Evolutionary conservation across 177 flowering plant genomes (phyloP).

Genomic region (Vitis hybrid): DNA sequence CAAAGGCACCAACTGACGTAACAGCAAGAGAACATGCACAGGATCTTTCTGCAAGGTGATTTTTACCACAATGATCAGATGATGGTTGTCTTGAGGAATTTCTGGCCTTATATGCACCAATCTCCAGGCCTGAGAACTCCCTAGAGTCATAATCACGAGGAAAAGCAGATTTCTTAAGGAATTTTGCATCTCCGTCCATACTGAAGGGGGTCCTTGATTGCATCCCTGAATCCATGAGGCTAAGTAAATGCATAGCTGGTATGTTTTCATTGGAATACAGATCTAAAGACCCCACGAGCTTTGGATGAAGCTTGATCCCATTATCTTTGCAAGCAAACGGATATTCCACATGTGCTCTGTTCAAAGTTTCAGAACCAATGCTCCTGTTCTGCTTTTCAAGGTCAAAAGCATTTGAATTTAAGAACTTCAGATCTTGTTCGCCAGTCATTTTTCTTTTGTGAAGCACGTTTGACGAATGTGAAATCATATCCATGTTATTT

Average conservation of each 20-base stretch:
- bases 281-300: slow-evolving; percentile 29
- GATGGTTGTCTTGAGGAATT: slow-evolving; percentile 20
- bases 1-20: slow-evolving; percentile 20
- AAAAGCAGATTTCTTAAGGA: slow-evolving; percentile 28
- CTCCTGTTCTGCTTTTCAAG: slow-evolving; percentile 24
- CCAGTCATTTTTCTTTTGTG: slow-evolving; percentile 28
- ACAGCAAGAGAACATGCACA: slow-evolving; percentile 24
- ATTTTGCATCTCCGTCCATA: slow-evolving; percentile 20
- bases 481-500: slow-evolving; percentile 14
- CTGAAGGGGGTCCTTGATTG: slow-evolving; percentile 26
- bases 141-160: slow-evolving; percentile 22
- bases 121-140: slow-evolving; percentile 23
- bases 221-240: slow-evolving; percentile 59
- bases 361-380: slow-evolving; percentile 15
- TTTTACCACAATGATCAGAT: slow-evolving; percentile 27
- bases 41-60: slow-evolving; percentile 15
- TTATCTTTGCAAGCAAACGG: slow-evolving; percentile 23
- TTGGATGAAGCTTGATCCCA: slow-evolving; percentile 22
- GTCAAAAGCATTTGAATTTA: slow-evolving; percentile 20
- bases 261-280: slow-evolving; percentile 56
- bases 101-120: slow-evolving; percentile 17
- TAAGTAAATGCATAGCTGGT: slow-evolving; percentile 72
- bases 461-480: slow-evolving; percentile 15
- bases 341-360: slow-evolving; percentile 17
- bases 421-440: slow-evolving; percentile 16